These are phyloP conservation scores for Prillingera fragicola DNA, from an alignment of 1,284 basidiomycete species.

Conservation along the genomic window DNA sequence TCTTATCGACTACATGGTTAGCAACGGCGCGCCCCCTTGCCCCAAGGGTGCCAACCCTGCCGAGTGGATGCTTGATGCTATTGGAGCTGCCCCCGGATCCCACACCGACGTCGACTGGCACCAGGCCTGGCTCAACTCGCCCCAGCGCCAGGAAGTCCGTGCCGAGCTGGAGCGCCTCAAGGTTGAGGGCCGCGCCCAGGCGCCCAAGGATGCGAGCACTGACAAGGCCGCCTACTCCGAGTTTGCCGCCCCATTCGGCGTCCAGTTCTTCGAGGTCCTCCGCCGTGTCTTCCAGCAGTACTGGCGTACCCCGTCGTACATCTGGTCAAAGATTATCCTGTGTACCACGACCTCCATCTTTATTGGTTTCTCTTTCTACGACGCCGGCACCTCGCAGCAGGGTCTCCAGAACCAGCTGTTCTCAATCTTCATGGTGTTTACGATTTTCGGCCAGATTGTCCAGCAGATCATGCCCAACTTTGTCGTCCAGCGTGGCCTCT, in stretches of 20 bases:
- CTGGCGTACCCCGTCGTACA: conserved; percentile 65
- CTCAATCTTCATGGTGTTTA: conserved; percentile 49
- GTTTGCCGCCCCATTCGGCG: conserved; percentile 54
- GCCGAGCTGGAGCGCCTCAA: conserved; percentile 50
- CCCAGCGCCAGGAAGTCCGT: conserved; percentile 46
- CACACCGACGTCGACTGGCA: conserved; percentile 65
- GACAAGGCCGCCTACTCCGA: conserved; percentile 48
- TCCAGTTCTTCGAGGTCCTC: conserved; percentile 55
- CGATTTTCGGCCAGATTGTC: conserved; percentile 47
- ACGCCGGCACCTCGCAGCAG: conserved; percentile 59
- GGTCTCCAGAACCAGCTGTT: conserved; percentile 82
- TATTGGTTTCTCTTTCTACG: conserved; percentile 58
- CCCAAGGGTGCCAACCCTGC: conserved; percentile 30
- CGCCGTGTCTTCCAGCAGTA: conserved; percentile 55
- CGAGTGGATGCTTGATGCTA: conserved; percentile 51
- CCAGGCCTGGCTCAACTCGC: conserved; percentile 57
- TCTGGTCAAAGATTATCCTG: conserved; percentile 64
- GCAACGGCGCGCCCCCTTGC: conserved; percentile 17
- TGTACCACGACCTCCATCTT: conserved; percentile 48
- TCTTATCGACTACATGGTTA: conserved; percentile 35
- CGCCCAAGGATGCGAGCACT: conserved; percentile 26
- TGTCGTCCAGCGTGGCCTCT: conserved; percentile 55
- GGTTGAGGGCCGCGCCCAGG: conserved; percentile 28
- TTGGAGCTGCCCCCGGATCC: conserved; percentile 63
- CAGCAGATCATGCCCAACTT: conserved; percentile 51